phyloP scores from a whole-genome alignment of 345 rosid species.

The Citrus sinensis region DNA sequence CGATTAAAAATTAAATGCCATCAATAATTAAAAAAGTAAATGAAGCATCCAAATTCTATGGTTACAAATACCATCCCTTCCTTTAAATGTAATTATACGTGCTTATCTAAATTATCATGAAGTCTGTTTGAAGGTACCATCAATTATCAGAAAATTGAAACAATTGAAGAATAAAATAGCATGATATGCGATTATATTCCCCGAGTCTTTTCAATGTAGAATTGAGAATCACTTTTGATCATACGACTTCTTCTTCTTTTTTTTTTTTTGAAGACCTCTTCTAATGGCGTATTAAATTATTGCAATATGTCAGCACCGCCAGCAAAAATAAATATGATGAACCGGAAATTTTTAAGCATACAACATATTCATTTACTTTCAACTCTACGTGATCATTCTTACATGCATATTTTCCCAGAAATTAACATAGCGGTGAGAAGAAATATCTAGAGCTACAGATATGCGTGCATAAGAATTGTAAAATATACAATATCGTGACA shows the following conservation, averaged over 20 bases:
- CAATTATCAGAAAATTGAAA: not conserved
- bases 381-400: too few relatives aligned
- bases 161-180: not conserved
- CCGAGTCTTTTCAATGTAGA: not conserved
- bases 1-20: not conserved
- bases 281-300: too few relatives aligned
- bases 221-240: not conserved
- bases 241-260: too few relatives aligned
- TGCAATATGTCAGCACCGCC: too few relatives aligned
- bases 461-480: not conserved
- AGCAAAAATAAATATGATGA: too few relatives aligned
- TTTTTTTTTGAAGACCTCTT: too few relatives aligned
- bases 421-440: too few relatives aligned
- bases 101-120: not conserved
- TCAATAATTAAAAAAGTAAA: not conserved
- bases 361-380: too few relatives aligned
- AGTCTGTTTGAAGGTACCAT: not conserved
- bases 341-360: too few relatives aligned
- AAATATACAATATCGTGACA: constrained; percentile 14
- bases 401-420: too few relatives aligned
- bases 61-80: not conserved
- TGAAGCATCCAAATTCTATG: not conserved
- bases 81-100: not conserved
- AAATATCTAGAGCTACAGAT: not conserved
- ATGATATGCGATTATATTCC: not conserved